Percentiles rank a stretch among this genome's conserved stretches.
These are phyloP conservation scores for Apophysomyces variabilis DNA, from an alignment of 371 early-diverging fungal genomes.

Conservation along the genomic window DNA sequence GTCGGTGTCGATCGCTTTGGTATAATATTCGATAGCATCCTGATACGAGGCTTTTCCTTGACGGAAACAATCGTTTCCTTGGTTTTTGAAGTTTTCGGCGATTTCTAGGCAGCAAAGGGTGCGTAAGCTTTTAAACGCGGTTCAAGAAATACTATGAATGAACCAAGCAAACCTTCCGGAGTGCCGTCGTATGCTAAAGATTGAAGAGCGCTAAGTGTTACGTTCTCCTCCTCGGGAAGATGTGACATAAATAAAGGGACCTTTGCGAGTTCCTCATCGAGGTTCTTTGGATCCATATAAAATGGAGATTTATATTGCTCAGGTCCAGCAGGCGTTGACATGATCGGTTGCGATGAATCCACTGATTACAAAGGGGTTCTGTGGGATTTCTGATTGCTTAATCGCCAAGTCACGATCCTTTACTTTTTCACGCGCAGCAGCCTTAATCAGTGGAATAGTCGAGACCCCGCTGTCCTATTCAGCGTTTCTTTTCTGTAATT, in stretches of 20 bases:
- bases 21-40: slow-evolving; percentile 88
- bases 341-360: slow-evolving; percentile 2
- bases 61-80: slow-evolving; percentile 93
- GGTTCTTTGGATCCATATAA: slow-evolving; percentile 52
- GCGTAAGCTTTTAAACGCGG: too few relatives aligned
- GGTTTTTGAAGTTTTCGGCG: slow-evolving; percentile 92
- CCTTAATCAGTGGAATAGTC: too few relatives aligned
- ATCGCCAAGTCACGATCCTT: too few relatives aligned
- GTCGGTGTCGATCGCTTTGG: slow-evolving; percentile 84
- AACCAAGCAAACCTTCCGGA: slow-evolving; percentile 75
- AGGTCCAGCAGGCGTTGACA: slow-evolving; percentile 27
- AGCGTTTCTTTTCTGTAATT: too few relatives aligned
- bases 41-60: slow-evolving; percentile 69
- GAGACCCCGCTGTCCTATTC: neutral
- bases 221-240: slow-evolving; percentile 81
- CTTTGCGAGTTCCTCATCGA: slow-evolving; percentile 66
- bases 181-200: slow-evolving; percentile 92
- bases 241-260: slow-evolving; percentile 94
- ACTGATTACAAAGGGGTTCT: neutral
- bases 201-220: slow-evolving; percentile 83
- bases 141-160: too few relatives aligned
- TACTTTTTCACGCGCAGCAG: too few relatives aligned
- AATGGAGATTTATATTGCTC: slow-evolving; percentile 31
- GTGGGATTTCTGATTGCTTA: too few relatives aligned
- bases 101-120: slow-evolving; percentile 65